A percentile compares a stretch with the other conserved stretches of the same genome.
phyloP scores from a whole-genome alignment of 1,284 basidiomycete genomes.

The Rhodofomes roseus region DNA sequence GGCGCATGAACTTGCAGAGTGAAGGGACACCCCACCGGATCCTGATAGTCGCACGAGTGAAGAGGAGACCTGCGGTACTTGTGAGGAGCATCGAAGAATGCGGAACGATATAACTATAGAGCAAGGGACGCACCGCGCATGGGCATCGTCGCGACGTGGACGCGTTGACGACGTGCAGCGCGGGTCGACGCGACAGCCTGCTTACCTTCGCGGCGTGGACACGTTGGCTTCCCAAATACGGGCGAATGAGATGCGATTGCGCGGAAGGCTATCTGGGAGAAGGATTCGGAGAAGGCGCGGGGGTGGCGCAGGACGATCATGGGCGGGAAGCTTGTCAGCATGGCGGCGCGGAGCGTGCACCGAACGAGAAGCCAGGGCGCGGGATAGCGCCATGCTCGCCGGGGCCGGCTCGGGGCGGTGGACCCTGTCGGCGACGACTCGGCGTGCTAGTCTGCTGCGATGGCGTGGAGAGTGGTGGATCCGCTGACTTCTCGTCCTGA shows the following conservation, averaged over 20 bases:
- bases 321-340: background rate
- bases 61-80: background rate
- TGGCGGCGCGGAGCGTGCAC: background rate
- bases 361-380: background rate
- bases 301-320: background rate
- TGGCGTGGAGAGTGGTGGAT: conserved; percentile 4
- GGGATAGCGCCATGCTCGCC: background rate
- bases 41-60: background rate
- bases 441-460: background rate
- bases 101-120: background rate
- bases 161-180: background rate
- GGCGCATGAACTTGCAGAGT: background rate
- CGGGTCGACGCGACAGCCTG: background rate
- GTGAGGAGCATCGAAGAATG: background rate
- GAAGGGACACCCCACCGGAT: background rate
- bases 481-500: conserved; percentile 4
- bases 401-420: background rate
- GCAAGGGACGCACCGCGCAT: background rate
- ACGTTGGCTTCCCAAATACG: background rate
- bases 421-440: background rate
- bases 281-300: background rate
- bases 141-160: too few species aligned
- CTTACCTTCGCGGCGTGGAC: background rate
- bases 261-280: background rate
- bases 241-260: background rate